phyloP scores from a whole-genome alignment of 257 asterid genomes.

The Verbena officinalis region DNA sequence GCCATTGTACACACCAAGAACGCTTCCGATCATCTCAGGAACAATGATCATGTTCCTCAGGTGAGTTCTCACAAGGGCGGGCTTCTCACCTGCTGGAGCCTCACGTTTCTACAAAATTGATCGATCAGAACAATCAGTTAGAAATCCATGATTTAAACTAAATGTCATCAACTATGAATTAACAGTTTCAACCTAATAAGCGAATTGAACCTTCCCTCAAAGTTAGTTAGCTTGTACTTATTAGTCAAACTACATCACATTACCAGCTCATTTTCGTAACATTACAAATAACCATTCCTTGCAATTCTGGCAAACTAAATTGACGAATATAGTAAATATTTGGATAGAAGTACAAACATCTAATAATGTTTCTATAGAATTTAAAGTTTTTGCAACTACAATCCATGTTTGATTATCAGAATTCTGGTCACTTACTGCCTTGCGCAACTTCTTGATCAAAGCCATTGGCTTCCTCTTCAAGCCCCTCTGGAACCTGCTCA shows the following conservation, averaged over 20 bases:
- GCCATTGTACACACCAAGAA: constrained; percentile 83
- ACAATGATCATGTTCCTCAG: constrained; percentile 78
- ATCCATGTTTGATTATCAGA: background rate
- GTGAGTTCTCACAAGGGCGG: constrained; percentile 76
- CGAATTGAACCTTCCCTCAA: no score
- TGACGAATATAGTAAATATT: no score
- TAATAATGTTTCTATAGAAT: background rate
- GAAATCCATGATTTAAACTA: no score
- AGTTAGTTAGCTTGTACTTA: no score
- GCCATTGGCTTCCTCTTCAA: constrained; percentile 93
- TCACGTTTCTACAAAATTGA: constrained; percentile 58
- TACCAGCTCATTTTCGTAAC: no score
- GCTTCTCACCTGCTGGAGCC: constrained; percentile 88
- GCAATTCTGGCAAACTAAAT: no score
- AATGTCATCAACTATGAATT: no score
- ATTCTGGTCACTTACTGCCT: constrained; percentile 40
- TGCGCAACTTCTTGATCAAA: constrained; percentile 78
- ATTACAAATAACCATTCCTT: no score
- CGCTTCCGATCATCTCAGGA: constrained; percentile 92
- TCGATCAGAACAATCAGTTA: background rate
- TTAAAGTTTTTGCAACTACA: no score
- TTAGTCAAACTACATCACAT: no score
- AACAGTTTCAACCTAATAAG: no score
- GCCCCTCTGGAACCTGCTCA: constrained; percentile 74
- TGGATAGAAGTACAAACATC: background rate